Percentiles rank a stretch among this genome's conserved stretches.
These are phyloP conservation scores for Starmerella ratchasimensis DNA, from an alignment of 805 yeast species.

Conservation along the genomic window DNA sequence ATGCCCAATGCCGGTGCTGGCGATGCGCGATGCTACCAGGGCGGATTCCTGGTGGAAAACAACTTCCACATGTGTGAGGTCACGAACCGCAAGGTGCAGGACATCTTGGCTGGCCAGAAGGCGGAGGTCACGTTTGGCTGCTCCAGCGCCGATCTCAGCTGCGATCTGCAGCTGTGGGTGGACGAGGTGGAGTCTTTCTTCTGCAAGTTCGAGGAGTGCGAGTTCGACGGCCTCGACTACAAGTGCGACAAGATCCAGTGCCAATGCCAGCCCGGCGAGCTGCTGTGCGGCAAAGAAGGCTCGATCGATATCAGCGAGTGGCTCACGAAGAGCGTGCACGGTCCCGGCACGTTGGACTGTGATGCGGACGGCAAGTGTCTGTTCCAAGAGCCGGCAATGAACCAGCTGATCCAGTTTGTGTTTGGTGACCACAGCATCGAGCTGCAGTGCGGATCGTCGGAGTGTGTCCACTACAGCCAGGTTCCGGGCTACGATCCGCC, in stretches of 20 bases:
- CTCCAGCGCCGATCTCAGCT: conserved; percentile 45
- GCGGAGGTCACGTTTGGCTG: conserved; percentile 93
- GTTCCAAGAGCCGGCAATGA: conserved; percentile 93
- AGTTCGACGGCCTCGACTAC: conserved; percentile 54
- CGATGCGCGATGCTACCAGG: conserved; percentile 75
- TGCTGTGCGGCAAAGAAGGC: conserved; percentile 88
- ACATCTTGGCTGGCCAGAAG: conserved; percentile 59
- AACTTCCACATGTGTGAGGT: conserved; percentile 90
- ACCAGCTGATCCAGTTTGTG: conserved; percentile 73
- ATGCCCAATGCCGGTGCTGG: conserved; percentile 55
- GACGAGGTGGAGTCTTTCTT: conserved; percentile 79
- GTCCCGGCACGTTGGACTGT: conserved; percentile 89
- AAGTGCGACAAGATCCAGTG: conserved; percentile 69
- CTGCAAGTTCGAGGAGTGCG: conserved; percentile 70
- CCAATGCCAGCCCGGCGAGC: conserved; percentile 78
- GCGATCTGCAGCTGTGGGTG: conserved; percentile 95
- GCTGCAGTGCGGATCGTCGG: conserved; percentile 69
- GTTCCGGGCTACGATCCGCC: conserved; percentile 83
- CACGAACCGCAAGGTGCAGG: conserved; percentile 69
- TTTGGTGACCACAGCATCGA: conserved; percentile 93
- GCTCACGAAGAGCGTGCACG: conserved; percentile 71
- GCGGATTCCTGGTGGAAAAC: conserved; percentile 68
- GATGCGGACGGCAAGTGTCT: conserved; percentile 50
- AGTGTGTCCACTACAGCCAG: conserved; percentile 83
- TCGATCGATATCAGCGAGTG: conserved; percentile 92